Base-by-base conservation (phyloP, 2,329 filamentous ascomycete genomes). In the Dactylonectria macrodidyma region DNA sequence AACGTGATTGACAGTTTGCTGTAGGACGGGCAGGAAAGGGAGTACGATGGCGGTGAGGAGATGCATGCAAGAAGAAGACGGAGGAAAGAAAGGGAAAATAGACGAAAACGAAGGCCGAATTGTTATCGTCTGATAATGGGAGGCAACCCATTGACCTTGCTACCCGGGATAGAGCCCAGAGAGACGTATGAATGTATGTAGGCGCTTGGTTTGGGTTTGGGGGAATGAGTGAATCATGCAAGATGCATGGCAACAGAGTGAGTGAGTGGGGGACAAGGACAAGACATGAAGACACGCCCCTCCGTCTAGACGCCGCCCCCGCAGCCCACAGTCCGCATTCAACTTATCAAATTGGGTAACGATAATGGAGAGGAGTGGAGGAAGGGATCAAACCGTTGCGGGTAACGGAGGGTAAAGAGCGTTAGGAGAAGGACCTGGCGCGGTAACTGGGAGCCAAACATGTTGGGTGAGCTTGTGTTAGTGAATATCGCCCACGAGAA, bases 81-180 rank as follows among this genome's bases (percentile, higher is more conserved):
- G 36, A 46, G 19, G 33, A 55, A 51, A 58, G 54, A 46, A 56
- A 24, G n/a, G 46, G 36, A n/a, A 65, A 19, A 30, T 11, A 33
- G 51, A 68, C 68, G 59, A 69, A 61, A 70, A 68, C 60, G 38
- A n/a, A 62, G 52, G 66, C 67, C 73, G 73, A 73, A 41, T 72
- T 71, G 73, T 75, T 75, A 75, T 75, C 73, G 73, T 73, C 60
- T 59, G 57, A 66, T 57, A 54, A 58, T 59, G 60, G 62, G 68
- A 72, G 73, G 73, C 60, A 75, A 63, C 73, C 71, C 55, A 52
- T 62, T 41, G 30, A 55, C 65, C 51, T 66, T 51, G 63, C 38
- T 52, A 60, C 41, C 24, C 48, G 63, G 30, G 50, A 26, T 12
- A 19, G 22, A 19, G 22, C 44, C 52, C 34, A 38, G 26, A 36